Conservation (phyloP, 202 grass and related monocot species). For the Cymbopogon flexuosus region DNA sequence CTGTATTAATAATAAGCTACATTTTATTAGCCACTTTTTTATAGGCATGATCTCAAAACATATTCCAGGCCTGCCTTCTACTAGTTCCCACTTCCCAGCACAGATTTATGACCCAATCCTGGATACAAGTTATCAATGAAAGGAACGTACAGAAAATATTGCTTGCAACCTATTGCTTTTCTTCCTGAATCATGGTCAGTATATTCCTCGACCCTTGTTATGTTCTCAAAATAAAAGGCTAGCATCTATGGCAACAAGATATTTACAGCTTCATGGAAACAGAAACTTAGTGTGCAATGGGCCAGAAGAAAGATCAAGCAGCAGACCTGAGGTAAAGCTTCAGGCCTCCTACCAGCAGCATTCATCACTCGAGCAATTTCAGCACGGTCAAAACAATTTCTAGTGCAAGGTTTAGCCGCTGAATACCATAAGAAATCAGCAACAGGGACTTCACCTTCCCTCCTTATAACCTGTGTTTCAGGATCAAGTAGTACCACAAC, state of each 20-base stretch:
- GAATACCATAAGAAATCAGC: constrained; percentile 97
- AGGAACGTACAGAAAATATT: background rate
- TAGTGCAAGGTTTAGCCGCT: constrained; percentile 74
- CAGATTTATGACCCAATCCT: background rate
- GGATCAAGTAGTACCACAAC: constrained; percentile 85
- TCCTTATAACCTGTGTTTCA: constrained; percentile 86
- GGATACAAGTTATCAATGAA: background rate
- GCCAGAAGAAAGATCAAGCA: constrained; percentile 18
- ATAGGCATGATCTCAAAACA: constrained; percentile 12
- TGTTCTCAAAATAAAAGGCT: background rate
- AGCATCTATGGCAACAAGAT: background rate
- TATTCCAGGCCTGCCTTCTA: background rate
- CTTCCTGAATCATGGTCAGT: background rate
- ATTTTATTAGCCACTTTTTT: constrained; percentile 8
- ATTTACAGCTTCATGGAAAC: background rate
- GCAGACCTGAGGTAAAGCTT: constrained; percentile 82
- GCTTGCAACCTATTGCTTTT: background rate
- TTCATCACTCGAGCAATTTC: constrained; percentile 96
- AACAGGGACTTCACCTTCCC: constrained; percentile 71
- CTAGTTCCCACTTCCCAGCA: background rate
- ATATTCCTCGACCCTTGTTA: background rate
- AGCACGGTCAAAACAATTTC: constrained; percentile 95
- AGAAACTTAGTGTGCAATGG: background rate
- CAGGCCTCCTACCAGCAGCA: constrained; percentile 74
- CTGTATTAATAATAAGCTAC: background rate